Evolutionary conservation across 2,329 filamentous ascomycete genomes (phyloP).

Genomic region (Aureobasidium zeae): DNA sequence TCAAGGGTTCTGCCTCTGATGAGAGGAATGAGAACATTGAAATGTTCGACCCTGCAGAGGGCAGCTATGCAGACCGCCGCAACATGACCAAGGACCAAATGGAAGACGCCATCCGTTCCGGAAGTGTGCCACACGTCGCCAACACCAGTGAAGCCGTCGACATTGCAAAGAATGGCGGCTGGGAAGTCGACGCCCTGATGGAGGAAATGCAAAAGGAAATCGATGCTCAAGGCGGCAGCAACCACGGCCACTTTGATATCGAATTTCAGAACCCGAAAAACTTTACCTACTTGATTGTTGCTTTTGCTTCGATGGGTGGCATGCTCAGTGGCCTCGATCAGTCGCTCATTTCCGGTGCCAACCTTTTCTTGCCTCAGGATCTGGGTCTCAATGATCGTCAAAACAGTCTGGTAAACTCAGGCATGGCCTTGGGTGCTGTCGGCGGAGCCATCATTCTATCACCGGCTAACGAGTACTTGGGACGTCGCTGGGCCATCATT

Average conservation of each 20-base stretch:
- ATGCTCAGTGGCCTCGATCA: conserved; percentile 64
- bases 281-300: conserved; percentile 60
- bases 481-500: conserved; percentile 59
- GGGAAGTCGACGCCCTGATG: conserved; percentile 38
- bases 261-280: conserved; percentile 52
- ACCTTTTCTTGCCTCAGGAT: conserved; percentile 54
- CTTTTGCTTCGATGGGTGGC: conserved; percentile 67
- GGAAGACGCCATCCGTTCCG: conserved; percentile 24
- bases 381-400: conserved; percentile 46
- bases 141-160: conserved; percentile 26
- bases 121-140: conserved; percentile 23
- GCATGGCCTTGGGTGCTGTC: conserved; percentile 63
- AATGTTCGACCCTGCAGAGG: conserved; percentile 2
- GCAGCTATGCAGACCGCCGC: conserved; percentile 12
- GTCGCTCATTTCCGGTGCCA: conserved; percentile 62
- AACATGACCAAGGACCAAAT: conserved; percentile 19
- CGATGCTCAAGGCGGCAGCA: conserved; percentile 27
- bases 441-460: conserved; percentile 59
- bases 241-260: conserved; percentile 42
- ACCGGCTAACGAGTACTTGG: conserved; percentile 58
- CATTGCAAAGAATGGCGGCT: conserved; percentile 28
- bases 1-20: background rate
- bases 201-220: conserved; percentile 34
- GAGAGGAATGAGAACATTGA: conserved; percentile 12
- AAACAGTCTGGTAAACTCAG: conserved; percentile 58